A percentile compares a stretch with the other conserved stretches of the same genome.
Conservation (phyloP, 495 filamentous ascomycete species). For the Penicillium bovifimosum region DNA sequence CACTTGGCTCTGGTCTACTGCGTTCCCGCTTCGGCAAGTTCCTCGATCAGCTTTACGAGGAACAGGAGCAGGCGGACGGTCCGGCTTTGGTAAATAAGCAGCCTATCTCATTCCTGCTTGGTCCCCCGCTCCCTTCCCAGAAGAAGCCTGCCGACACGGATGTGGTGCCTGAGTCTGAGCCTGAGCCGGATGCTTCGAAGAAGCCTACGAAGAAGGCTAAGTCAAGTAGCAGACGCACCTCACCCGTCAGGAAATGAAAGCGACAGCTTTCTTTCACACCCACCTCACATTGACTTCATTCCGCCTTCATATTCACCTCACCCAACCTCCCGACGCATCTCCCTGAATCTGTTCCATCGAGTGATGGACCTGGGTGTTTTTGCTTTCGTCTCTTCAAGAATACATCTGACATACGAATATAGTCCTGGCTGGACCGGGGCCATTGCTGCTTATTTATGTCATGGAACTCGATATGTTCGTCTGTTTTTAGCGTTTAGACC, state of each 20-base stretch:
- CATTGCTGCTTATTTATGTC: background rate
- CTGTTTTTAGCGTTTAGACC: background rate
- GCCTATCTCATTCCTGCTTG: constrained; percentile 36
- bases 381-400: background rate
- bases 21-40: constrained; percentile 49
- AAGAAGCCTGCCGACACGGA: background rate
- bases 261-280: too few species aligned
- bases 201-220: background rate
- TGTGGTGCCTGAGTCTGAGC: background rate
- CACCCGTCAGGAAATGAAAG: background rate
- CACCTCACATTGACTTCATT: too few species aligned
- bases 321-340: background rate
- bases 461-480: background rate
- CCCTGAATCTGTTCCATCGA: background rate
- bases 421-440: background rate
- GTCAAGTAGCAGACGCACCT: background rate
- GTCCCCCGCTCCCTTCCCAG: constrained; percentile 2
- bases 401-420: background rate
- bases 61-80: constrained; percentile 35
- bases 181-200: background rate
- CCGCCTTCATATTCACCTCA: too few species aligned
- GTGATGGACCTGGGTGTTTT: background rate
- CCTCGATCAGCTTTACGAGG: constrained; percentile 42
- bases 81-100: constrained; percentile 27
- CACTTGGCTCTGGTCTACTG: constrained; percentile 46